Base-by-base conservation (phyloP, 371 early-diverging fungal species). In the Mucor lusitanicus region DNA sequence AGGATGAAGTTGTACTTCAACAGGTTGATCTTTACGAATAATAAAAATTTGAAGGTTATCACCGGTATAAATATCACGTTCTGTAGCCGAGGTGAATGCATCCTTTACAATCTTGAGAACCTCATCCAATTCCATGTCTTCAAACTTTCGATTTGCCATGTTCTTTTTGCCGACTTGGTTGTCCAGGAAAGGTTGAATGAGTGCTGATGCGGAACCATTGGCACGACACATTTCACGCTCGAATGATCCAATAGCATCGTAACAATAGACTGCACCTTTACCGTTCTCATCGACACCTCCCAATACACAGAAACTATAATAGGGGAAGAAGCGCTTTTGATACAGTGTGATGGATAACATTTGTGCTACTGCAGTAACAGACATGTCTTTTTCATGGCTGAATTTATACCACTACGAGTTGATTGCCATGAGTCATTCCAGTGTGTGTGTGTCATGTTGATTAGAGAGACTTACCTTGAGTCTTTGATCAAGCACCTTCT, bases 11-110 rank as follows among this genome's bases (percentile, higher is more conserved):
- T 92, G 86, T 69, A 89, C 84, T 62, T 86, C 84, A 37, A 97
- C 92, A 37, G 94, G 95, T 19, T 90, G 89, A 21, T 70, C 77
- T 69, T 83, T 87, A 61, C 88, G 92, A 58, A 99, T 88, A 53
- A 96, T 87, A 77, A 91, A 97, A 68, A 99, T 89, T 72, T 99
- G 97, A 13, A 99, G 82, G 74, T 83, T 88, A 82, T 99, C 99
- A 70, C 99, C 99, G 17, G 99, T 99, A 84, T 99, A 93, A 66
- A 99, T 99, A 83, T 99, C 99, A 72, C 99, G 94, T 83, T 99
- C 99, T 6, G 99, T 92, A 33, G 99, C 99, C 28, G 96, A 91
- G 17, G 95, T 95, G 81, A 99, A 99, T 19, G 99, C 96, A 72
- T 99, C 99, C 76, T 94, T 96, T 58, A 94, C 94, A 61, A 99